Evolutionary conservation across 2,329 filamentous ascomycete species (phyloP).

Genomic region (Xylaria sp.): DNA sequence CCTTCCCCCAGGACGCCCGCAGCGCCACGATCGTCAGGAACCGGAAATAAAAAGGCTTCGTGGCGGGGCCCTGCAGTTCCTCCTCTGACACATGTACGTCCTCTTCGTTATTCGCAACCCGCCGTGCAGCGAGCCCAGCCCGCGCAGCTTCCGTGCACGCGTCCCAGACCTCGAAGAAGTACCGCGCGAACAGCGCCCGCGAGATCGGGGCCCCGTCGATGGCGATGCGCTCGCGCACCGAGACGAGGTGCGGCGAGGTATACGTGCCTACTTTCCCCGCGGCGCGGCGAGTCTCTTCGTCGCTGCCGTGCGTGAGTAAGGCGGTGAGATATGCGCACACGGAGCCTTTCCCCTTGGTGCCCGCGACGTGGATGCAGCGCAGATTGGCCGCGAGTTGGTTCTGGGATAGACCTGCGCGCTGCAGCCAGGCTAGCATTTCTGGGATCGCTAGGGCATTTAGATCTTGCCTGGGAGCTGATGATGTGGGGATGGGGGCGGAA

Average conservation of each 20-base stretch:
- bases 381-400: slow-evolving; percentile 44
- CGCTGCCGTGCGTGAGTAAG: slow-evolving; percentile 41
- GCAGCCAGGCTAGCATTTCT: slow-evolving; percentile 81
- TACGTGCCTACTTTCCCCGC: slow-evolving; percentile 70
- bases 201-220: slow-evolving; percentile 75
- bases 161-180: slow-evolving; percentile 88
- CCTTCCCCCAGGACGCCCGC: slow-evolving; percentile 77
- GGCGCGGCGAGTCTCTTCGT: slow-evolving; percentile 17
- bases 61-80: slow-evolving; percentile 58
- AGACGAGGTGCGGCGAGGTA: slow-evolving; percentile 84
- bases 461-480: slow-evolving; percentile 47
- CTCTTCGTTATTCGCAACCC: background rate
- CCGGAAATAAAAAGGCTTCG: slow-evolving; percentile 91
- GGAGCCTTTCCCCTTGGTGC: slow-evolving; percentile 93
- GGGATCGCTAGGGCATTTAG: slow-evolving; percentile 78
- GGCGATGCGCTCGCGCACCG: slow-evolving; percentile 82
- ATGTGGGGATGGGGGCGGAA: slow-evolving; percentile 51
- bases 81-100: slow-evolving; percentile 44
- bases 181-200: slow-evolving; percentile 71
- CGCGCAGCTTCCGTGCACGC: slow-evolving; percentile 50
- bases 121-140: slow-evolving; percentile 21
- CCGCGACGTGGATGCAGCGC: slow-evolving; percentile 78
- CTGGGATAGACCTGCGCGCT: slow-evolving; percentile 72
- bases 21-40: slow-evolving; percentile 89
- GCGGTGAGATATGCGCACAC: slow-evolving; percentile 83